Evolutionary conservation across 108 stramenopile species (phyloP).

Genomic region (Discostella stelligeroides): DNA sequence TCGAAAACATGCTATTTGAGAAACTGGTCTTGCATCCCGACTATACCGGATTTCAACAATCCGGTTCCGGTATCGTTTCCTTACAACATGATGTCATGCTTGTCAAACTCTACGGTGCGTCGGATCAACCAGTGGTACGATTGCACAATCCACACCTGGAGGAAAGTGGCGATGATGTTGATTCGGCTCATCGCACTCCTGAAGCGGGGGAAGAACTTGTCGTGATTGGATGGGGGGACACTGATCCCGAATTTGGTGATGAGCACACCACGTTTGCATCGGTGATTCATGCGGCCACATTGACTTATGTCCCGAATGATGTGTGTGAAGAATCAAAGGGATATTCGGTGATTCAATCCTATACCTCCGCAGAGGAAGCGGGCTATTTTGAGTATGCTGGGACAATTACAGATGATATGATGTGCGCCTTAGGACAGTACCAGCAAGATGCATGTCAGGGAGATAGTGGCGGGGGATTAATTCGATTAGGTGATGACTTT

Average conservation of each 20-base stretch:
- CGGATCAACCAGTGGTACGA: slow-evolving; percentile 33
- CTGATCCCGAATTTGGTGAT: slow-evolving; percentile 29
- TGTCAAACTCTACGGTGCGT: slow-evolving; percentile 48
- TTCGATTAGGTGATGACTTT: slow-evolving; percentile 30
- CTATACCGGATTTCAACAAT: slow-evolving; percentile 21
- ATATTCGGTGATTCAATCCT: slow-evolving; percentile 20
- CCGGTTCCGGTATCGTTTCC: neutral
- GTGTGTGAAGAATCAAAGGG: slow-evolving; percentile 37
- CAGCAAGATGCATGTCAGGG: slow-evolving; percentile 53
- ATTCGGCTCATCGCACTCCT: slow-evolving; percentile 13
- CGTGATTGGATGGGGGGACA: slow-evolving; percentile 45
- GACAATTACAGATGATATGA: slow-evolving; percentile 41
- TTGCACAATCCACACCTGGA: slow-evolving; percentile 38
- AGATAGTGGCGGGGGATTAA: slow-evolving; percentile 46
- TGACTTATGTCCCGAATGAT: slow-evolving; percentile 48
- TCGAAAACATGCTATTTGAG: slow-evolving; percentile 48
- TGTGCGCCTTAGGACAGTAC: slow-evolving; percentile 34
- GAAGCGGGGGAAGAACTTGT: slow-evolving; percentile 24
- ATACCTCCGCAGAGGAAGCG: neutral
- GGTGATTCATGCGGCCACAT: slow-evolving; percentile 27
- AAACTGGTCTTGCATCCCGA: slow-evolving; percentile 37
- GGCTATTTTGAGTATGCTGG: slow-evolving; percentile 42
- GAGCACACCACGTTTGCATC: neutral
- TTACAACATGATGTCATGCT: slow-evolving; percentile 52
- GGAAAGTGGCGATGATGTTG: no score